Conservation (phyloP, 305 asterid species). For the Rubia balearica region DNA sequence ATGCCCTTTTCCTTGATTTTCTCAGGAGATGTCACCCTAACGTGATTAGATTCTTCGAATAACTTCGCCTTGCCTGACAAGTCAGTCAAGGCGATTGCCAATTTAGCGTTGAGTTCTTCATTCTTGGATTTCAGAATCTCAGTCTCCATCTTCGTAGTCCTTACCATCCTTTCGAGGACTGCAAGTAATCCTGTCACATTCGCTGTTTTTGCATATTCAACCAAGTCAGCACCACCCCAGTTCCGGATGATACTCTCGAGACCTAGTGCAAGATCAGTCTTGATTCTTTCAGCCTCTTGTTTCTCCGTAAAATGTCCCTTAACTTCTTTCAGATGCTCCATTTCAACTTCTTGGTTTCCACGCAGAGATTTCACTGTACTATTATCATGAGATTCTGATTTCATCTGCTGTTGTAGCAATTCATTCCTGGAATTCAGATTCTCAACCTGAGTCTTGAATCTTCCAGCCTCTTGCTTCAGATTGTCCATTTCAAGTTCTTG, state of each 20-base stretch:
- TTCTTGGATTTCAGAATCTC: constrained; percentile 52
- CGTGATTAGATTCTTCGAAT: constrained; percentile 57
- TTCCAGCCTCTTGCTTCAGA: not conserved
- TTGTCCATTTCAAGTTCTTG: not conserved
- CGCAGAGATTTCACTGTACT: constrained; percentile 36
- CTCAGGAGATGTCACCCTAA: constrained; percentile 38
- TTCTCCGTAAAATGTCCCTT: constrained; percentile 30
- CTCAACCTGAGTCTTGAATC: not conserved
- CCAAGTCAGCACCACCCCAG: constrained; percentile 58
- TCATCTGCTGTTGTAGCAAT: not conserved
- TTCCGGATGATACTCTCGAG: constrained; percentile 51
- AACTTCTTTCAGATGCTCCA: constrained; percentile 50
- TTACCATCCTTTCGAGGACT: constrained; percentile 56
- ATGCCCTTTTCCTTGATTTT: constrained; percentile 50
- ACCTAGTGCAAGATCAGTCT: constrained; percentile 48
- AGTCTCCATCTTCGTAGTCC: constrained; percentile 46
- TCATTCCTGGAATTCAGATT: not conserved
- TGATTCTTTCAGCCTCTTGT: constrained; percentile 39
- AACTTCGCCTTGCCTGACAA: constrained; percentile 65
- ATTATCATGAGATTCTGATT: not conserved
- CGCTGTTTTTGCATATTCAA: constrained; percentile 40
- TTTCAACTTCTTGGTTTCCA: constrained; percentile 49
- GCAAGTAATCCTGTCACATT: constrained; percentile 38
- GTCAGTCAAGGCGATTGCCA: constrained; percentile 59
- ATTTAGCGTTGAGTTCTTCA: constrained; percentile 65